Base-by-base conservation (phyloP, 2,329 filamentous ascomycete genomes). In the Exophiala sideris region DNA sequence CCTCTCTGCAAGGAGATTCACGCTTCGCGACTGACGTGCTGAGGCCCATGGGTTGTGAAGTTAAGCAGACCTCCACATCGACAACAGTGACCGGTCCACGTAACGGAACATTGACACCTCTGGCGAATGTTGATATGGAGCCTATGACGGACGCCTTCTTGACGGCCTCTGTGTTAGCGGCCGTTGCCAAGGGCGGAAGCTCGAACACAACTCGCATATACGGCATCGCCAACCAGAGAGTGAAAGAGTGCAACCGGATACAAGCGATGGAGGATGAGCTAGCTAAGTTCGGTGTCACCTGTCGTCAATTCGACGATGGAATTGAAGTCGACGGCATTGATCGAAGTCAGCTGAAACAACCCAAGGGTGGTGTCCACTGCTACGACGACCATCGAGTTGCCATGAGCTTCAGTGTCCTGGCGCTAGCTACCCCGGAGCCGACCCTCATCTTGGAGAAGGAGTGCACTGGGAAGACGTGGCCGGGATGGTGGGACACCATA, bases 91-190 rank as follows among this genome's bases (percentile, higher is more conserved):
- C 87, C 7, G 94, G 94, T 1, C 94, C 94, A n/a, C 73, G 81
- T 2, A 72, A 79, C 51, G 92, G 94, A 9, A 73, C 80, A 12
- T 75, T 99, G 36, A 85, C 85, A 63, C 86, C 89, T 0, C 76
- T 99, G 10, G 75, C 84, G 14, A 87, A 92, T 55, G 85, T 99
- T 24, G 91, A 99, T 66, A 99, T 99, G 94, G 94, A 97, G 70
- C 88, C 92, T 1, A 99, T 99, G 94, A 99, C 94, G 0, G 94
- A 99, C 71, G 94, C 94, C 45, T 99, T 99, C 78, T 79, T 99
- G 48, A 96, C 91, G 3, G 94, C 94, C 14, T 95, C 91, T 1
- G 91, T 96, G 3, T 80, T 99, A 44, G 94, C 91, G 21, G 94
- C 94, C 34, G 89, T 96, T 40, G 91, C 92, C 8, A 84, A 81